Conservation (phyloP, 305 asterid genomes). For the Fraxinus nigra region DNA sequence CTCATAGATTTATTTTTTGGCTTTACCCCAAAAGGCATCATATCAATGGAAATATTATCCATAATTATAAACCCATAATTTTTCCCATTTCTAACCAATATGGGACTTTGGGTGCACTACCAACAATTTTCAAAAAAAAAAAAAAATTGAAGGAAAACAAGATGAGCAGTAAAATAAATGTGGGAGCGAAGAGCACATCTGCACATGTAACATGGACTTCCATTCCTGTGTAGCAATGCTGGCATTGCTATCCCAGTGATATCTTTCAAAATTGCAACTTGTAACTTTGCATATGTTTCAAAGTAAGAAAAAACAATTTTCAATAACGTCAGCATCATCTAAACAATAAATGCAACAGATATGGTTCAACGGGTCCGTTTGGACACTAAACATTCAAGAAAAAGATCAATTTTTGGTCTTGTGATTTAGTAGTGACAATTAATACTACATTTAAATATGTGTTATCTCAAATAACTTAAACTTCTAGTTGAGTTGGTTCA, state of each 20-base stretch:
- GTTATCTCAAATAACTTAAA: no score
- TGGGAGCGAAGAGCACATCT: neutral
- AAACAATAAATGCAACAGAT: slow-evolving; percentile 49
- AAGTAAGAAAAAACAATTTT: slow-evolving; percentile 24
- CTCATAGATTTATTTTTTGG: no score
- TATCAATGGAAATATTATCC: no score
- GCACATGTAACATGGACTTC: slow-evolving; percentile 10
- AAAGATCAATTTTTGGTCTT: neutral
- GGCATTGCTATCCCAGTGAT: slow-evolving; percentile 1
- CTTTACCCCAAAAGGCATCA: no score
- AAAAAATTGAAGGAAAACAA: neutral
- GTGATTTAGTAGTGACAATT: no score
- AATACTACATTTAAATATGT: neutral
- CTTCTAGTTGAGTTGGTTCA: neutral
- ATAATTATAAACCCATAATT: no score
- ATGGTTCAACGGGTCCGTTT: slow-evolving; percentile 12
- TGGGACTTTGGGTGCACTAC: no score
- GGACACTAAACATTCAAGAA: slow-evolving; percentile 5
- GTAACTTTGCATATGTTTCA: neutral
- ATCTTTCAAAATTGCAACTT: neutral
- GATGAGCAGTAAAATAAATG: slow-evolving; percentile 10
- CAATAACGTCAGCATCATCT: slow-evolving; percentile 35
- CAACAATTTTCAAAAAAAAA: neutral
- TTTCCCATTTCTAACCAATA: no score
- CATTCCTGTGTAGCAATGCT: slow-evolving; percentile 21